Base-by-base conservation (phyloP, 139 green algal species). In the Zygnema cylindricum region DNA sequence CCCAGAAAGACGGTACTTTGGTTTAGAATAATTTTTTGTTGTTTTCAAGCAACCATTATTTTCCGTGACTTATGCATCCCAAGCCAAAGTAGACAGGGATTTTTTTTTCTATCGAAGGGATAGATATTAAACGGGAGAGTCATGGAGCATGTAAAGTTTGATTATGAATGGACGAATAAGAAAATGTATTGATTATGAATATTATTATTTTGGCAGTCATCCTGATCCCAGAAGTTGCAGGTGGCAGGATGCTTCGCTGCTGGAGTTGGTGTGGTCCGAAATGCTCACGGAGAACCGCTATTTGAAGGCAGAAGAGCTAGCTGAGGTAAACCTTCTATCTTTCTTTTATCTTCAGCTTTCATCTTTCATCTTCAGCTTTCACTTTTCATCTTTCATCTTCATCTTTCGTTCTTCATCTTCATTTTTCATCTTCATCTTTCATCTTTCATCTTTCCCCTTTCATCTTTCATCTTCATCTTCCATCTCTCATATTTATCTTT, bases 181-280 rank as follows among this genome's bases (percentile, higher is more conserved):
- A 82, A 82, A 30, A 30, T 73, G 57, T 73, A 73, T 30, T n/a
- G 30, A 30, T 57, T 82, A 32, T 82, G 30, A 79, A 32, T 82
- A 81, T 82, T 32, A 57, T 32, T 79, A 30, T n/a, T 57, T 25
- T 25, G 32, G 25, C 55, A 69, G 25, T 82, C 76, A 11, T 85
- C 7, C 36, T 77, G 55, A 41, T 83, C 42, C 83, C 83, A 57
- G 49, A 16, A 63, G 36, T 77, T 43, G 77, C 49, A 63, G 49
- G 49, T 63, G 49, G 69, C 23, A 82, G 43, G 83, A 88, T 88
- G 23, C 83, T 0, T 88, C 83, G 1, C 30, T 88, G 22, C 30
- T 88, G 77, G 77, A 88, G 76, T n/a, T 88, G 83, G 83, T 69
- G 25, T 88, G 83, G 83, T 75, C 86, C 73, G 49, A 78, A 77